Percentiles rank a stretch among this genome's conserved stretches.
These are phyloP conservation scores for Ustilago crameri DNA, from an alignment of 1,284 basidiomycete species.

Conservation along the genomic window DNA sequence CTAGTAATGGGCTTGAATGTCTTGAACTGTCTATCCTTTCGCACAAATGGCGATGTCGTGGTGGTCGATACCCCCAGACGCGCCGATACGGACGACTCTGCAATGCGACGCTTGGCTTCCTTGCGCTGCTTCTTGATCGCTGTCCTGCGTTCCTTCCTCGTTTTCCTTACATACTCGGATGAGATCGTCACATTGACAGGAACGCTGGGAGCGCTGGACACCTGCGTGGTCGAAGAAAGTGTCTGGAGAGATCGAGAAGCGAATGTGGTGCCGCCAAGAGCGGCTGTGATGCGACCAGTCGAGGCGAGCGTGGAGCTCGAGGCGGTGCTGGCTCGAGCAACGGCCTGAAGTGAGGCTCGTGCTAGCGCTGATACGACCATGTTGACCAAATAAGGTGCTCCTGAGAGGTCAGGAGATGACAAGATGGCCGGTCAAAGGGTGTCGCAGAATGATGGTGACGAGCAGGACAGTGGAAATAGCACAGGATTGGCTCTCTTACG, in stretches of 20 bases:
- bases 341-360: constrained; percentile 33
- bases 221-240: constrained; percentile 30
- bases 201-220: constrained; percentile 1
- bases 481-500: constrained; percentile 17
- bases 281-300: constrained; percentile 25
- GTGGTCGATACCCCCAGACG: constrained; percentile 57
- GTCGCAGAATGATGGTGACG: not conserved
- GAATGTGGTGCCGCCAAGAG: constrained; percentile 2
- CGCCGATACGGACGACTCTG: constrained; percentile 53
- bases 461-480: not conserved
- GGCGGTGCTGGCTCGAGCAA: constrained; percentile 18
- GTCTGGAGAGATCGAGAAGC: constrained; percentile 20
- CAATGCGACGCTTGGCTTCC: constrained; percentile 36
- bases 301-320: constrained; percentile 28
- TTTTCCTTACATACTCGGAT: constrained; percentile 9
- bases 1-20: constrained; percentile 89
- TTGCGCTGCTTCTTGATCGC: constrained; percentile 55
- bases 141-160: constrained; percentile 55
- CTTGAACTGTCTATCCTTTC: constrained; percentile 74
- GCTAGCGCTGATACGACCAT: constrained; percentile 33
- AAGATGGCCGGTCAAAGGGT: not conserved
- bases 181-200: not conserved
- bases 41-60: constrained; percentile 59
- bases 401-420: not conserved
- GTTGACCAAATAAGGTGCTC: not conserved